Evolutionary conservation across 1,284 basidiomycete genomes (phyloP).

Genomic region (Erythrobasidium hasegawianum): DNA sequence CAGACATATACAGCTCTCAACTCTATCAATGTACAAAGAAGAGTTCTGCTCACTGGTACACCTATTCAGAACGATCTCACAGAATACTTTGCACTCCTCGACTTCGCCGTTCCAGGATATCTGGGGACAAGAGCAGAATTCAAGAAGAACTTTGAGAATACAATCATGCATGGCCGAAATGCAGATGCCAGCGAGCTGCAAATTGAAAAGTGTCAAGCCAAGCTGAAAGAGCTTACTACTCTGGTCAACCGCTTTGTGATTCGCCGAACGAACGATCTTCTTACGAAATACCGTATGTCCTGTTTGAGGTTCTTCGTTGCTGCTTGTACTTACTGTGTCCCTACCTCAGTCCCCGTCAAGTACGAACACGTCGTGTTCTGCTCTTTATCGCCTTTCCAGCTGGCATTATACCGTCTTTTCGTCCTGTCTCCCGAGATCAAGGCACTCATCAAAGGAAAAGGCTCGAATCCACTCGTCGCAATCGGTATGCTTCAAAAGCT

Average conservation of each 20-base stretch:
- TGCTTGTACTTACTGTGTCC: too few species aligned
- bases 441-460: slow-evolving; percentile 77
- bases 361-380: slow-evolving; percentile 99
- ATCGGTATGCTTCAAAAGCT: slow-evolving; percentile 96
- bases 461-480: slow-evolving; percentile 94
- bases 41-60: slow-evolving; percentile 94
- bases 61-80: slow-evolving; percentile 65
- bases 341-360: slow-evolving; percentile 81
- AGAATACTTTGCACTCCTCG: slow-evolving; percentile 58
- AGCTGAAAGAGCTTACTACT: slow-evolving; percentile 86
- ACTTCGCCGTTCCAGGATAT: slow-evolving; percentile 95
- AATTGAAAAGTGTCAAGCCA: slow-evolving; percentile 79
- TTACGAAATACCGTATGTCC: slow-evolving; percentile 88
- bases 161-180: slow-evolving; percentile 89
- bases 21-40: slow-evolving; percentile 79
- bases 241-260: slow-evolving; percentile 97
- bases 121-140: slow-evolving; percentile 89
- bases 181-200: slow-evolving; percentile 79
- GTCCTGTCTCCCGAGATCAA: slow-evolving; percentile 93
- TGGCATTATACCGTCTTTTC: slow-evolving; percentile 84
- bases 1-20: slow-evolving; percentile 81
- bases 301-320: too few species aligned
- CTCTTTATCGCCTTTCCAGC: slow-evolving; percentile 79
- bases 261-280: slow-evolving; percentile 88
- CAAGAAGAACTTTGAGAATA: slow-evolving; percentile 92